phyloP scores from a whole-genome alignment of 2,329 filamentous ascomycete genomes.

The Alternaria gansuensis region DNA sequence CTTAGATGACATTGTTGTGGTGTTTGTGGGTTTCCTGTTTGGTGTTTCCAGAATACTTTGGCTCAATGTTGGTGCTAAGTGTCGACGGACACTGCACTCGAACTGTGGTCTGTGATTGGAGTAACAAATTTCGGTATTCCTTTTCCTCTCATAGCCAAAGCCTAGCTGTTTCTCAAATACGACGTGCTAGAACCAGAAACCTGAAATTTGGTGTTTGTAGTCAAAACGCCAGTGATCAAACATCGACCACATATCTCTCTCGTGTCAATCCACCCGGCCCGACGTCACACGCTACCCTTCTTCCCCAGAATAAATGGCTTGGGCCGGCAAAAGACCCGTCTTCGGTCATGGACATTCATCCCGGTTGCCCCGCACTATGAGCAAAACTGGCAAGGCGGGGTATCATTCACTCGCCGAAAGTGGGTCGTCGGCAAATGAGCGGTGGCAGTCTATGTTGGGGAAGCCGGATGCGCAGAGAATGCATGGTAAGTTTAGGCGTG shows the following conservation, averaged over 20 bases:
- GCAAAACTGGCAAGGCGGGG: conserved; percentile 30
- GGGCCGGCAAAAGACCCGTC: conserved; percentile 30
- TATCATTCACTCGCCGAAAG: conserved; percentile 25
- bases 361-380: conserved; percentile 33
- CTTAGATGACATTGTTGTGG: conserved; percentile 49
- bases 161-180: neutral
- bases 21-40: neutral
- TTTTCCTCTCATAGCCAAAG: neutral
- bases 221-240: neutral
- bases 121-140: too few species aligned
- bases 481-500: conserved; percentile 1
- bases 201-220: neutral
- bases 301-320: conserved; percentile 5
- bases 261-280: conserved; percentile 12
- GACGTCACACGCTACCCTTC: conserved; percentile 5
- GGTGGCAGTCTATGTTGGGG: conserved; percentile 19
- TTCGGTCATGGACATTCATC: conserved; percentile 26
- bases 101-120: neutral
- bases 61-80: neutral
- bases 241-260: conserved; percentile 1
- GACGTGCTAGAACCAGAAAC: neutral
- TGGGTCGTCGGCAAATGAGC: conserved; percentile 32
- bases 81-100: neutral
- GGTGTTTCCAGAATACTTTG: neutral
- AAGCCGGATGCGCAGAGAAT: conserved; percentile 15